Base-by-base conservation (phyloP, 2,329 filamentous ascomycete species). In the Diplodia mutila region DNA sequence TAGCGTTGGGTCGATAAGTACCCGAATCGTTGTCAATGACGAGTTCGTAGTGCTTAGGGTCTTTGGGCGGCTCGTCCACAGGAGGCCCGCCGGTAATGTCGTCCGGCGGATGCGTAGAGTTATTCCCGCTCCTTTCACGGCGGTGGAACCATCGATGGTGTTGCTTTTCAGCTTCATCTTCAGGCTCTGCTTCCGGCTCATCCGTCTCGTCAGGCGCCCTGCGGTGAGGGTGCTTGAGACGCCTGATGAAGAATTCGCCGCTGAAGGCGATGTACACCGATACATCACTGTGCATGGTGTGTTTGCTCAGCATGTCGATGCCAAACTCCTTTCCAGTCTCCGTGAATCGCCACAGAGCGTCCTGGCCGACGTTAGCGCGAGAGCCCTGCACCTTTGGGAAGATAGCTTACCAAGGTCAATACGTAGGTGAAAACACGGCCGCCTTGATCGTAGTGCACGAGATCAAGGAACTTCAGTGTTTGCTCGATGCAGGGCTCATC, bases 281-380 rank as follows among this genome's bases (percentile, higher is more conserved):
- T 1, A 97, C 94, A 77, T 97, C 90, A 71, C 92, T 94, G 81
- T 98, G 94, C 93, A 98, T 97, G 49, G 93, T 97, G 79, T 98
- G 94, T 78, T 98, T 98, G 78, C 90, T 93, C 73, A 98, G 81
- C 78, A 97, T 84, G 80, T 97, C 94, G 73, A 98, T 93, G 64
- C 94, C 93, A 69, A 97, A 97, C 74, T 97, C 94, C 73, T 95
- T 95, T 34, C 94, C 94, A 0, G 94, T 98, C 79, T 97, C 94
- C 0, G 94, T 97, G 80, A 97, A 97, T 54, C 93, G 90, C 75
- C 96, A 87, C 65, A 94, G 85, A 5, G 90, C 91, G 75, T 98
- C 94, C 23, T 21, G 12, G 23, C 23, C 34, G 21, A 27, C 6
- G 21, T 59, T 14, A 59, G 54, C 29, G 18, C 16, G 21, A 3